Evolutionary conservation across 202 grass and related monocot genomes (phyloP).

Genomic region (Digitaria exilis): DNA sequence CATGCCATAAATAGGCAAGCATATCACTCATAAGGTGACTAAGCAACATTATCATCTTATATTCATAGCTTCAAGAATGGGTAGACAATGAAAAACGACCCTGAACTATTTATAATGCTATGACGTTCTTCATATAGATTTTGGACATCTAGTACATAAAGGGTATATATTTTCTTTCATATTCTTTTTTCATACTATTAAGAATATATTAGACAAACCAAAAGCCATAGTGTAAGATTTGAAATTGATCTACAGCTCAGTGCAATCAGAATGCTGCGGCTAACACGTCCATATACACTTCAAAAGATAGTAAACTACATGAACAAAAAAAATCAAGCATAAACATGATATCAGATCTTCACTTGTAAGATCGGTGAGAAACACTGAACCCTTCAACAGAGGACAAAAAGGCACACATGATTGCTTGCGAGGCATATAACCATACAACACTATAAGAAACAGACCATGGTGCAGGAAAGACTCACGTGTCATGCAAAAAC

Average conservation of each 20-base stretch:
- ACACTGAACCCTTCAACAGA: background rate
- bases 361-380: background rate
- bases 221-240: background rate
- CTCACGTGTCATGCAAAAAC: background rate
- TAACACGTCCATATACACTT: background rate
- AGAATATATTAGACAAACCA: background rate
- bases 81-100: background rate
- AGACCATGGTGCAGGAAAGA: background rate
- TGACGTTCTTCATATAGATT: background rate
- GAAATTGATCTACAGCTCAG: constrained; percentile 4
- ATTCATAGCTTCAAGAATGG: background rate
- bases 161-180: background rate
- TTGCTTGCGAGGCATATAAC: constrained; percentile 2
- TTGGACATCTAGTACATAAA: background rate
- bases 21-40: background rate
- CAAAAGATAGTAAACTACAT: background rate
- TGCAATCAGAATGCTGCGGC: background rate
- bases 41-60: background rate
- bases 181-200: background rate
- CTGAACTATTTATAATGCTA: background rate
- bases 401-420: background rate
- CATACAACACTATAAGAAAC: background rate
- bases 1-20: background rate
- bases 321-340: background rate
- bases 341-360: background rate